Conservation (phyloP, 352 stramenopile genomes). For the Halophytophthora batemanensis region DNA sequence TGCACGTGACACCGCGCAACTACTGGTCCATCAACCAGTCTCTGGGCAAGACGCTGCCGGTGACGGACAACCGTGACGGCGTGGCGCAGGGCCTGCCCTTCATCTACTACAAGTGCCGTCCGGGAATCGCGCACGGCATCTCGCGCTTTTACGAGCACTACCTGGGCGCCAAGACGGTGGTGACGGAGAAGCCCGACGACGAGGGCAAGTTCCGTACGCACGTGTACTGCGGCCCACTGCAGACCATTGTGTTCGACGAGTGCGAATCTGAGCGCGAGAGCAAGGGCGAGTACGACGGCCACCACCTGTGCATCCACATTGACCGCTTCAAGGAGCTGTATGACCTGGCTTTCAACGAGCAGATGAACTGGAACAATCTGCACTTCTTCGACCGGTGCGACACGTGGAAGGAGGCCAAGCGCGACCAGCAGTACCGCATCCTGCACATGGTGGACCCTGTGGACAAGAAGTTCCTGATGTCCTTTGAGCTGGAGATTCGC, state of each 20-base stretch:
- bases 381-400: slow-evolving; percentile 73
- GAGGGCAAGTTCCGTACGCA: slow-evolving; percentile 37
- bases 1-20: slow-evolving; percentile 51
- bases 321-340: slow-evolving; percentile 65
- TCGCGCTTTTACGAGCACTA: slow-evolving; percentile 71
- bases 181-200: slow-evolving; percentile 37
- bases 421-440: slow-evolving; percentile 73
- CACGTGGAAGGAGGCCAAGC: slow-evolving; percentile 59
- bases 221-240: slow-evolving; percentile 53
- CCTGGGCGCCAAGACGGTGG: slow-evolving; percentile 47
- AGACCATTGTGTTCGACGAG: slow-evolving; percentile 66
- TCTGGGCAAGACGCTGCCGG: slow-evolving; percentile 46
- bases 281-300: slow-evolving; percentile 68
- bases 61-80: slow-evolving; percentile 37
- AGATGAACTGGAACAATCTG: slow-evolving; percentile 71
- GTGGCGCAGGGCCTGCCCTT: slow-evolving; percentile 58
- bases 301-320: slow-evolving; percentile 78
- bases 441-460: slow-evolving; percentile 59
- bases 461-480: slow-evolving; percentile 60
- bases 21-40: slow-evolving; percentile 63
- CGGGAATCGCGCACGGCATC: slow-evolving; percentile 55
- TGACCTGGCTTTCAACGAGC: slow-evolving; percentile 50
- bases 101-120: slow-evolving; percentile 52
- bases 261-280: slow-evolving; percentile 42
- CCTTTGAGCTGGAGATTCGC: slow-evolving; percentile 72